Evolutionary conservation across 192 early-diverging fungal species (phyloP).

Genomic region (Backusella morwellensis): DNA sequence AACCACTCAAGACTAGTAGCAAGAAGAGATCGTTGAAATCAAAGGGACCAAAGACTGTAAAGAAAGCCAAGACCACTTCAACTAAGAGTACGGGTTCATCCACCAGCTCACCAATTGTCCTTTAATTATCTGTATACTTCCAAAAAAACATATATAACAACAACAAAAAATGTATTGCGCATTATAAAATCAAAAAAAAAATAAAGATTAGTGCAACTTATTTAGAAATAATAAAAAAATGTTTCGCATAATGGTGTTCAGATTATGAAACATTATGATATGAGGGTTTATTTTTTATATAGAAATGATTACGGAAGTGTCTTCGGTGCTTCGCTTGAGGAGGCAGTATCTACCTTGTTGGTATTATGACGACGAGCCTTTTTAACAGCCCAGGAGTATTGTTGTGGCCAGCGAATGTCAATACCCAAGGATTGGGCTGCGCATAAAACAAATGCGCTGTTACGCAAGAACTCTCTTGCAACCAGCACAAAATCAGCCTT

Average conservation of each 20-base stretch:
- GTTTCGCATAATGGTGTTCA: not conserved
- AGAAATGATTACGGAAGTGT: not conserved
- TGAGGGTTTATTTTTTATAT: not conserved
- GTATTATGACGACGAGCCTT: conserved; percentile 9
- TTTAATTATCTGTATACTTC: not conserved
- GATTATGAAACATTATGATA: not conserved
- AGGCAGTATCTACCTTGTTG: not conserved
- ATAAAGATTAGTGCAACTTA: not conserved
- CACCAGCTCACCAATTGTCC: not conserved
- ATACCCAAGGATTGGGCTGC: conserved; percentile 62
- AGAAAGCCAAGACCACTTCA: not conserved
- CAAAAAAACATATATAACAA: not conserved
- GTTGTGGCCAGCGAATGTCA: conserved; percentile 53
- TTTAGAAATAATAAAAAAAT: not conserved
- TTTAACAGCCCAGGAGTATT: conserved; percentile 44
- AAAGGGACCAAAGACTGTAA: not conserved
- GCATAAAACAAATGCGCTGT: conserved; percentile 63
- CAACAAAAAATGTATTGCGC: not conserved
- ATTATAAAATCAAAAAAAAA: not conserved
- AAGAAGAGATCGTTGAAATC: conserved; percentile 12
- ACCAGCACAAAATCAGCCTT: conserved; percentile 75
- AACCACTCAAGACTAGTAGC: conserved; percentile 1
- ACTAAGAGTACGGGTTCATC: not conserved
- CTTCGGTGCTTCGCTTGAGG: not conserved
- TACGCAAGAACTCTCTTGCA: conserved; percentile 66